phyloP scores from a whole-genome alignment of 1,284 basidiomycete species.

The Mycena citricolor region DNA sequence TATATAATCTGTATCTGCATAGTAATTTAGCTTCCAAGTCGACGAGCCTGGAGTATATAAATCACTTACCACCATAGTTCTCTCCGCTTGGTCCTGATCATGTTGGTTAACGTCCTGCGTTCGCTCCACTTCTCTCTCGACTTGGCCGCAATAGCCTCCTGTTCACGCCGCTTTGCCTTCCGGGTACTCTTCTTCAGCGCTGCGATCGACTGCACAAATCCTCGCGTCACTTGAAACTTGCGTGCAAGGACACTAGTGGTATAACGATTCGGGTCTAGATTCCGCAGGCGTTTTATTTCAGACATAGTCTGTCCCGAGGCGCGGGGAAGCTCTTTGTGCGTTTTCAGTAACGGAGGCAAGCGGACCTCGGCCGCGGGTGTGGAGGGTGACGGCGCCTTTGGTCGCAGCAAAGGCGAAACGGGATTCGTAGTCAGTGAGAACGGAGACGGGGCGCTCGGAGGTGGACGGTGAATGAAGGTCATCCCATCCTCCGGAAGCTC shows the following conservation, averaged over 20 bases:
- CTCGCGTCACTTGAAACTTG: slow-evolving; percentile 56
- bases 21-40: background rate
- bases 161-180: slow-evolving; percentile 36
- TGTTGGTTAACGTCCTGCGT: slow-evolving; percentile 49
- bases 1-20: background rate
- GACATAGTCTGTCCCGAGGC: slow-evolving; percentile 54
- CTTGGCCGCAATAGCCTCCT: slow-evolving; percentile 41
- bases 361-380: slow-evolving; percentile 29
- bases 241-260: slow-evolving; percentile 53
- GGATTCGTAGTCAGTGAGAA: slow-evolving; percentile 67
- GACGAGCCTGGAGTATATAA: slow-evolving; percentile 2
- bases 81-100: slow-evolving; percentile 56
- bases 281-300: slow-evolving; percentile 57
- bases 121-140: slow-evolving; percentile 59
- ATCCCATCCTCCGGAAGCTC: slow-evolving; percentile 53
- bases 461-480: slow-evolving; percentile 78
- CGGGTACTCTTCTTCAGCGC: slow-evolving; percentile 50
- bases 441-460: slow-evolving; percentile 68
- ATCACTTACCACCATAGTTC: slow-evolving; percentile 53
- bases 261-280: slow-evolving; percentile 48
- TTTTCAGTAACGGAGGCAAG: slow-evolving; percentile 45
- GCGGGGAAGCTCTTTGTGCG: slow-evolving; percentile 36
- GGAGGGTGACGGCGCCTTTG: slow-evolving; percentile 26
- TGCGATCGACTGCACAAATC: slow-evolving; percentile 57
- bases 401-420: slow-evolving; percentile 61